Evolutionary conservation across 2,329 filamentous ascomycete species (phyloP), one percentile per base, ranked within the genome.

Genomic region (Coniochaeta sp.): DNA sequence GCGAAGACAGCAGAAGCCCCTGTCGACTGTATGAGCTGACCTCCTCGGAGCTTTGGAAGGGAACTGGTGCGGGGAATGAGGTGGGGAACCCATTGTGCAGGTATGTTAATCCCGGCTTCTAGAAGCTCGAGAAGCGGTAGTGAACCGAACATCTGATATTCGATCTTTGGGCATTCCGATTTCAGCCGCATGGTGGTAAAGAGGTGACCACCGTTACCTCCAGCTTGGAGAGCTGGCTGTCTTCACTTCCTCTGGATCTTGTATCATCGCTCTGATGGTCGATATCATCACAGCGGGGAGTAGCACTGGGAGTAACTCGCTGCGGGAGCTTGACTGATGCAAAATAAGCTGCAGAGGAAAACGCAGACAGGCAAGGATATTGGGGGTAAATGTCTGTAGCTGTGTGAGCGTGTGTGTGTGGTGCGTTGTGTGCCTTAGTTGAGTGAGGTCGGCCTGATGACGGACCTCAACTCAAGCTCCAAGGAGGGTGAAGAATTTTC

Each of bases 361-460:
- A 32, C 9, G 9, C 30, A 32, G 9, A 5, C 4, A 32, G 30
- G 34, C 9, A 42, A 42, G 9, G 16, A 42, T 42, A 19, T 7
- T n/a, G 38, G 38, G 38, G 38, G 38, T 2, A 17, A 9, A 9
- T n/a, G 38, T n/a, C 16, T n/a, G 34, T 36, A 12, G 3, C 8
- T 36, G 34, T 36, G 34, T 36, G 34, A 32, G 34, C 14, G 71
- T 72, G 28, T 60, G 42, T 17, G 22, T 6, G 52, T 61, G 16
- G 19, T 47, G 42, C 24, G 42, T 22, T 47, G 16, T 9, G 38
- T 40, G 12, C 3, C 30, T 32, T n/a, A n/a, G n/a, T n/a, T n/a
- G n/a, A n/a, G n/a, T n/a, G n/a, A n/a, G 9, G 34, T 38, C 3
- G 16, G 16, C 34, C 16, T 9, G 5, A 17, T 40, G 17, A 40